Evolutionary conservation across 257 asterid genomes (phyloP).

Genomic region (Solanum chilense): DNA sequence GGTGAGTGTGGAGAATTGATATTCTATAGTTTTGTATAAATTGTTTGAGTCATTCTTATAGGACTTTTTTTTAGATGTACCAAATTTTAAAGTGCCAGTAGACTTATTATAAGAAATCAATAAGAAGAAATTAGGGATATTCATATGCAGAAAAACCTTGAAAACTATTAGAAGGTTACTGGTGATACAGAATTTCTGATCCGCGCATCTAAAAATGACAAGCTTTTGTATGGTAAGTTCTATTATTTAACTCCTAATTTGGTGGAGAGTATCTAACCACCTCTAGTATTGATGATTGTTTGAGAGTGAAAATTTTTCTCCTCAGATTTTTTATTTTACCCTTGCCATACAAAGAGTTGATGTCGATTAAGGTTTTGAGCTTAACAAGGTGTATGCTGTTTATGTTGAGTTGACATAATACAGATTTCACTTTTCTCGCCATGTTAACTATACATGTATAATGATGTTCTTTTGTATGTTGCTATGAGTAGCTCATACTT

Average conservation of each 20-base stretch:
- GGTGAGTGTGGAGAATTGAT: background rate
- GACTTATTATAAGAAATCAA: background rate
- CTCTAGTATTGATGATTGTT: background rate
- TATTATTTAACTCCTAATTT: background rate
- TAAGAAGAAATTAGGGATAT: background rate
- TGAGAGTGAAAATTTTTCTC: background rate
- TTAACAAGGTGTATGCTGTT: background rate
- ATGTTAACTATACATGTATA: background rate
- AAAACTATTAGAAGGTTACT: background rate
- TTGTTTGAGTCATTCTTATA: background rate
- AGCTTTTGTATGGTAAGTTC: background rate
- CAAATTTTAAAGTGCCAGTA: background rate
- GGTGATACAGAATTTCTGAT: background rate
- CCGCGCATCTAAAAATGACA: background rate
- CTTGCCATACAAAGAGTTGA: background rate
- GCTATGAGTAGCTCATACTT: background rate
- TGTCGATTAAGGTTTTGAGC: background rate
- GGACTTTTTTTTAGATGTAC: background rate
- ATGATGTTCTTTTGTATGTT: background rate
- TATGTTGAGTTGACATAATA: background rate
- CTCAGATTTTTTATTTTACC: background rate
- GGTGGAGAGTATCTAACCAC: background rate
- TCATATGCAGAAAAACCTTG: background rate
- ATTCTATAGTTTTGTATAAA: background rate
- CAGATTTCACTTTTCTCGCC: background rate